phyloP scores from a whole-genome alignment of 2,329 filamentous ascomycete genomes.

The Elsinoe australis region DNA sequence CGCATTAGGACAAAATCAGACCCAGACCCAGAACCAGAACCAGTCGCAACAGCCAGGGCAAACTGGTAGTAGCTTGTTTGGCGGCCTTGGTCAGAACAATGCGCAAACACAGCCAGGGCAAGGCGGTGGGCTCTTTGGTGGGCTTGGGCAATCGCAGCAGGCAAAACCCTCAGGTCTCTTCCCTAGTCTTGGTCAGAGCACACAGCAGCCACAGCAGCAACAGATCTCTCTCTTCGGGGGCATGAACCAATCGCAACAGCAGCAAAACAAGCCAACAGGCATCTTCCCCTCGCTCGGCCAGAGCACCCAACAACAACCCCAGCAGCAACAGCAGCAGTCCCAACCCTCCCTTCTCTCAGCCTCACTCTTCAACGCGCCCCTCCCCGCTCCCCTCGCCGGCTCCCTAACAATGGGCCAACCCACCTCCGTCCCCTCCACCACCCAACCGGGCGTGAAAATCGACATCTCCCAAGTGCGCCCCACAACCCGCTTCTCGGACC shows the following conservation, averaged over 20 bases:
- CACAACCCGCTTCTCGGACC: constrained; percentile 86
- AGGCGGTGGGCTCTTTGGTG: constrained; percentile 27
- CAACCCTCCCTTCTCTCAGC: constrained; percentile 29
- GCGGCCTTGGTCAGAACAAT: constrained; percentile 3
- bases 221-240: constrained; percentile 14
- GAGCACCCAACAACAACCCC: constrained; percentile 25
- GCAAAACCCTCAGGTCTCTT: constrained; percentile 28
- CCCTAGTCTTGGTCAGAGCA: constrained; percentile 24
- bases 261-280: constrained; percentile 20
- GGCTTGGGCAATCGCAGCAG: constrained; percentile 18
- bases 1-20: constrained; percentile 12
- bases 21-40: constrained; percentile 9
- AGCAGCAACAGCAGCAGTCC: constrained; percentile 26
- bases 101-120: constrained; percentile 20
- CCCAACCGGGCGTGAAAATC: constrained; percentile 62
- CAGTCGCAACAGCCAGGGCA: constrained; percentile 21
- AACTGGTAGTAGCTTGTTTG: constrained; percentile 26
- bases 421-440: constrained; percentile 39
- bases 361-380: constrained; percentile 19
- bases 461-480: constrained; percentile 70
- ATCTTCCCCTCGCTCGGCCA: constrained; percentile 30
- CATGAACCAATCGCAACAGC: constrained; percentile 25
- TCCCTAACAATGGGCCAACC: constrained; percentile 43
- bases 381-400: constrained; percentile 27
- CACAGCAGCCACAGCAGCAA: constrained; percentile 12